Evolutionary conservation across 2,329 filamentous ascomycete species (phyloP).

Genomic region (Alternaria sp.): DNA sequence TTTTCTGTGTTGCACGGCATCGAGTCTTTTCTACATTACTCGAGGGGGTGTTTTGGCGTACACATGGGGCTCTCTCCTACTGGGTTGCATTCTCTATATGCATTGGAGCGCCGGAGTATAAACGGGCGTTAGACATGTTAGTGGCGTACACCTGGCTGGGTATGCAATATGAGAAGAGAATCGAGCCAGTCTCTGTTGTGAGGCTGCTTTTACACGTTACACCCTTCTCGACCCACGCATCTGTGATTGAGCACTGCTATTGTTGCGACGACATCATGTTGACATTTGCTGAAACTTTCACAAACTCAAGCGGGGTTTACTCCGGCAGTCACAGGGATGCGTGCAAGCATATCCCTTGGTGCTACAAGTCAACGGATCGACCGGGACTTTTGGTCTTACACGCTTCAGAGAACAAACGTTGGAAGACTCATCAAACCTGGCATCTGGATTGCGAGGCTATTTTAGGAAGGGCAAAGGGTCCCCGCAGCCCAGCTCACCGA

Average conservation of each 20-base stretch:
- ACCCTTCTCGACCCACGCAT: not conserved
- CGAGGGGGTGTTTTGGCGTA: constrained; percentile 7
- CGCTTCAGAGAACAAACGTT: not conserved
- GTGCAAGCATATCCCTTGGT: not conserved
- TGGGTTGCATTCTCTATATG: constrained; percentile 11
- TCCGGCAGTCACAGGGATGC: not conserved
- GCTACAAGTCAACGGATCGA: not conserved
- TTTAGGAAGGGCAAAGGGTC: not conserved
- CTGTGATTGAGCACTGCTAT: not conserved
- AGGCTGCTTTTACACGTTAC: not conserved
- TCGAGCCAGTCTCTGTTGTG: constrained; percentile 1
- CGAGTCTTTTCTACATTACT: constrained; percentile 9
- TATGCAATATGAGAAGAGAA: constrained; percentile 4
- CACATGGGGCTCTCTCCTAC: not conserved
- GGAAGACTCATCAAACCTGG: not conserved
- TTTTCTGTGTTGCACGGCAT: constrained; percentile 4
- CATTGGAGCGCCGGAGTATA: constrained; percentile 18
- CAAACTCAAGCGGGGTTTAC: not conserved
- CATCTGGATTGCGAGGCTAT: not conserved
- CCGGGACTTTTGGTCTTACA: not conserved
- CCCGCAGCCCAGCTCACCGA: not conserved
- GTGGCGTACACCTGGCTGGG: not conserved
- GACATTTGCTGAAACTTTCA: not conserved
- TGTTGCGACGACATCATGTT: not conserved
- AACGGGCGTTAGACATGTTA: constrained; percentile 9